phyloP scores from a whole-genome alignment of 2,329 filamentous ascomycete species.

The Mollisia scopiformis region DNA sequence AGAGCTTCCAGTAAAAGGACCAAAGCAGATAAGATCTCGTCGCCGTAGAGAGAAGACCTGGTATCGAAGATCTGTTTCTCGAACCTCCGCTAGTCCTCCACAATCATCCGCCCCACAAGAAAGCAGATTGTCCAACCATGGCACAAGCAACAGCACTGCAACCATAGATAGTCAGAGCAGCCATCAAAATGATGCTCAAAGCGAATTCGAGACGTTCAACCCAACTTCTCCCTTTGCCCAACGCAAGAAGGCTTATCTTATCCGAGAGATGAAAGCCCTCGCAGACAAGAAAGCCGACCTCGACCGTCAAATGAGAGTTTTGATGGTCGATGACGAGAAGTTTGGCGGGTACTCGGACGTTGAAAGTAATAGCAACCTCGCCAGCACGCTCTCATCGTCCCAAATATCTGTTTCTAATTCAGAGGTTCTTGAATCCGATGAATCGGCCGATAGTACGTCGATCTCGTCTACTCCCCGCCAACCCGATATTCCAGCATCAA shows the following conservation, averaged over 20 bases:
- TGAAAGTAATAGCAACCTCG: not conserved
- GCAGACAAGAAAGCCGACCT: not conserved
- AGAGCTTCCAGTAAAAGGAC: no score
- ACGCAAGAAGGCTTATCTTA: not conserved
- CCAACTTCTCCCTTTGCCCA: not conserved
- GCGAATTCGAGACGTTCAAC: not conserved
- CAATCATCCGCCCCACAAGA: not conserved
- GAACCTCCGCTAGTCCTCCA: not conserved
- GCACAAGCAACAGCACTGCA: not conserved
- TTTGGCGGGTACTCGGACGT: not conserved
- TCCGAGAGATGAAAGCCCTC: not conserved
- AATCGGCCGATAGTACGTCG: constrained; percentile 15
- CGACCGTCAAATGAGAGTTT: not conserved
- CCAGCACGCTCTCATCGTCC: not conserved
- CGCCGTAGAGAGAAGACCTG: not conserved
- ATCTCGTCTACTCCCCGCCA: constrained; percentile 13
- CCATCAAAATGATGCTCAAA: not conserved
- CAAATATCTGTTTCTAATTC: not conserved
- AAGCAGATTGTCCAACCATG: not conserved
- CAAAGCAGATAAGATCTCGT: no score
- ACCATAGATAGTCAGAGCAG: not conserved
- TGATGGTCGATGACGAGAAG: not conserved
- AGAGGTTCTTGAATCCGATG: constrained; percentile 3
- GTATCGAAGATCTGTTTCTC: not conserved
- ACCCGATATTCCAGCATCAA: not conserved